Base-by-base conservation (phyloP, 345 rosid genomes). In the Trapa incisa region DNA sequence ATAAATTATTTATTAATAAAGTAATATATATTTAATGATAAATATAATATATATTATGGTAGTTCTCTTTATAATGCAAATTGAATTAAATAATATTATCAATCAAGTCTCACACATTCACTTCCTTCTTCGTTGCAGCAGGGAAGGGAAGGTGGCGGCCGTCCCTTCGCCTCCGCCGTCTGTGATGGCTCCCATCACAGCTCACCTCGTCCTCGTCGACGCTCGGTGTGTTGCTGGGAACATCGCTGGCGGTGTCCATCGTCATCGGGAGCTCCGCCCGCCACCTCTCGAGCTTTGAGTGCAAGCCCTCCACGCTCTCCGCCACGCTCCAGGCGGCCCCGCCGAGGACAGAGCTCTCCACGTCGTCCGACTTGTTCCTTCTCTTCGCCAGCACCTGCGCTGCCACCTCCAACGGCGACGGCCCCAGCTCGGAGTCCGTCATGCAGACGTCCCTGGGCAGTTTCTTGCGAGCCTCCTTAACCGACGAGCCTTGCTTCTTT, bases 221-320 rank as follows among this genome's bases (percentile, higher is more conserved):
- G 17, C 82, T 80, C 0, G 80, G 74, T 6, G 70, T 61, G 0
- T 66, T 80, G 61, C 84, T 85, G 5, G 94, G 66, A 37, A 68
- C 6, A 0, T 73, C 81, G 38, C 89, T 77, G 58, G 87, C 81
- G 0, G 72, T 63, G 73, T 88, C 92, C 56, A 85, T 85, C 4
- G 79, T 65, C 22, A 89, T 81, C 0, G 96, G 96, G 3, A 87
- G 71, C 78, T 94, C 99, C 17, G 89, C 71, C 43, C 89, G 69
- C 99, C 97, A 94, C 42, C 96, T 69, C 53, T 87, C 96, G 1
- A 94, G 79, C 67, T 94, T 94, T 11, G 99, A 85, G 2, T 84
- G 85, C 3, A 89, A 83, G 6, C 96, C 96, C 70, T 94, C 97
- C 1, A 85, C 80, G 70, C 87, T 84, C n/a, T 86, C 85, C 36